phyloP scores from a whole-genome alignment of 495 filamentous ascomycete species.

The Rusavskia elegans region DNA sequence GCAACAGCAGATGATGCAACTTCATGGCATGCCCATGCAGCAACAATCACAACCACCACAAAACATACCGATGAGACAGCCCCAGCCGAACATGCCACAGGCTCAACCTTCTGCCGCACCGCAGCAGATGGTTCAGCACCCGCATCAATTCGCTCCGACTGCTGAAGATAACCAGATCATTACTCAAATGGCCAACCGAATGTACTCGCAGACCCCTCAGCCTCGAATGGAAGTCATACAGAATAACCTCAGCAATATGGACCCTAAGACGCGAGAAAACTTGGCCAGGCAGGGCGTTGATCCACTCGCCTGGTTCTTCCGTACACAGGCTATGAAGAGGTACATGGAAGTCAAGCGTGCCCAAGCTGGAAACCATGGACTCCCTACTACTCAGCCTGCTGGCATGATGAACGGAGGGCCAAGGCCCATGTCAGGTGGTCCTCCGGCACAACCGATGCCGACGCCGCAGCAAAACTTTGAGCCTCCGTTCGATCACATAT shows the following conservation, averaged over 20 bases:
- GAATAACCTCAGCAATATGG: constrained; percentile 1
- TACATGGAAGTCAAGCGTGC: constrained; percentile 8
- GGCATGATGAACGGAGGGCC: background rate
- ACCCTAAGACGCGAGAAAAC: constrained; percentile 2
- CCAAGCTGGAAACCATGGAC: background rate
- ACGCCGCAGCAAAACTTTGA: constrained; percentile 23
- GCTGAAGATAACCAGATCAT: constrained; percentile 29
- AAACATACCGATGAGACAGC: constrained; percentile 2
- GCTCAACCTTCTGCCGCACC: constrained; percentile 5
- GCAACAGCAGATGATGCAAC: constrained; percentile 16
- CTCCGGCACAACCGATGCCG: constrained; percentile 3
- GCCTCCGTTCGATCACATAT: constrained; percentile 35
- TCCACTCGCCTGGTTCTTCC: constrained; percentile 33
- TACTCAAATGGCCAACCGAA: constrained; percentile 21
- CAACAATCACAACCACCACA: constrained; percentile 13
- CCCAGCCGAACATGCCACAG: constrained; percentile 3
- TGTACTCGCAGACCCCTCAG: background rate
- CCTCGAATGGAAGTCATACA: background rate
- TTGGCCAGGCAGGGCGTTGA: constrained; percentile 26
- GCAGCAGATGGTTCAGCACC: background rate
- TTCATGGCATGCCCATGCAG: constrained; percentile 8
- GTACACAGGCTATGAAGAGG: constrained; percentile 28
- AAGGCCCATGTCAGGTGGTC: constrained; percentile 3
- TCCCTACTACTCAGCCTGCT: background rate
- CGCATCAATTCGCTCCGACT: constrained; percentile 11